Evolutionary conservation across 768 basidiomycete species (phyloP).

Genomic region (Punctularia strigosozonata): DNA sequence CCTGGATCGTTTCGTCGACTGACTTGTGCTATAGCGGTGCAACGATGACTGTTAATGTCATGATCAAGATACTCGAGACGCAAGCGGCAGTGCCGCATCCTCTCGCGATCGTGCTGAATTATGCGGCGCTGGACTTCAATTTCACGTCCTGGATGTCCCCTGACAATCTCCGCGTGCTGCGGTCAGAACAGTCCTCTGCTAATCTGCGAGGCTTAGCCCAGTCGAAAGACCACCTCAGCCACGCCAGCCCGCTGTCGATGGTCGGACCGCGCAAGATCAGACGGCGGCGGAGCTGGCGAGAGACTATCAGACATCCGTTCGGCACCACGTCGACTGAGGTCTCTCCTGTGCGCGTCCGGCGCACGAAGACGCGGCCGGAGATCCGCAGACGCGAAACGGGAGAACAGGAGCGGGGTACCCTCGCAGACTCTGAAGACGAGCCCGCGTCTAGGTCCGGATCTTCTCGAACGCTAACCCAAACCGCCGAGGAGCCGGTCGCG

Average conservation of each 20-base stretch:
- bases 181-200: slow-evolving; percentile 79
- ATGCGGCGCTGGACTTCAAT: slow-evolving; percentile 93
- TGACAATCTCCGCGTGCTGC: slow-evolving; percentile 69
- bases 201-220: slow-evolving; percentile 67
- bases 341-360: slow-evolving; percentile 9
- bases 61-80: slow-evolving; percentile 75
- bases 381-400: no score
- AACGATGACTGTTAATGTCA: slow-evolving; percentile 72
- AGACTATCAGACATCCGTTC: slow-evolving; percentile 8
- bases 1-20: slow-evolving; percentile 5
- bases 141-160: slow-evolving; percentile 96
- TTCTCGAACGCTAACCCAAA: no score
- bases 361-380: slow-evolving; percentile 10
- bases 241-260: slow-evolving; percentile 85
- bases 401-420: no score
- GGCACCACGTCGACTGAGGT: slow-evolving; percentile 12
- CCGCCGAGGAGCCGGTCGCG: no score
- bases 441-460: no score
- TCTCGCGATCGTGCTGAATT: slow-evolving; percentile 75
- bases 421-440: no score
- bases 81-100: slow-evolving; percentile 53
- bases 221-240: slow-evolving; percentile 82
- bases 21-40: slow-evolving; percentile 52
- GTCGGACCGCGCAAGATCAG: slow-evolving; percentile 47
- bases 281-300: slow-evolving; percentile 20